These are phyloP conservation scores for Medicago lupulina DNA, from an alignment of 306 rosid genomes.

Conservation along the genomic window DNA sequence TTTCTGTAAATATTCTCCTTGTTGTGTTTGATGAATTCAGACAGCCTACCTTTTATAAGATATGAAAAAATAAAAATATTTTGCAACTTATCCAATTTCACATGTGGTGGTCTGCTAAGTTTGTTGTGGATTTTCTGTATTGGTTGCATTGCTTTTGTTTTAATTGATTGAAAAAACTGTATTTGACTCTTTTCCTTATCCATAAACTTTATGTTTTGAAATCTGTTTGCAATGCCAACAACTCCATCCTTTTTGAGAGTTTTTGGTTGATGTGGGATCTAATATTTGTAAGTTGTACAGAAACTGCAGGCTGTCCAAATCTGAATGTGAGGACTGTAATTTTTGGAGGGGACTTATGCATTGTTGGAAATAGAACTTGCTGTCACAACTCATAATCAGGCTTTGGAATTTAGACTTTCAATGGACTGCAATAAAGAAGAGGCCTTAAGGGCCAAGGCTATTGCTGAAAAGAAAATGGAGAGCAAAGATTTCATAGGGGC, in stretches of 20 bases:
- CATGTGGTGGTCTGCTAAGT: slow-evolving; percentile 6
- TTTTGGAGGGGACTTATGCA: slow-evolving; percentile 23
- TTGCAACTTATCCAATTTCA: not conserved
- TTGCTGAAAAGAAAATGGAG: slow-evolving; percentile 85
- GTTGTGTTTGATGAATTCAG: not conserved
- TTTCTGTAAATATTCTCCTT: not conserved
- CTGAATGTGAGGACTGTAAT: slow-evolving; percentile 32
- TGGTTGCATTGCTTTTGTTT: slow-evolving; percentile 26
- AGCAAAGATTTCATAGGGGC: slow-evolving; percentile 82
- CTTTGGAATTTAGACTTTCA: slow-evolving; percentile 42
- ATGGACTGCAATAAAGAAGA: slow-evolving; percentile 97
- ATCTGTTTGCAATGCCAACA: slow-evolving; percentile 23
- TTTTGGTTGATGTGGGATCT: slow-evolving; percentile 35
- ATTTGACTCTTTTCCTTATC: not conserved
- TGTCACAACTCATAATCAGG: slow-evolving; percentile 26
- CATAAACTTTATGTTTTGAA: slow-evolving; percentile 28
- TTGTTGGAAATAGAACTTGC: slow-evolving; percentile 42
- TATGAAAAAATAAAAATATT: not conserved
- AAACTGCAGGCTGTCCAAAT: slow-evolving; percentile 46
- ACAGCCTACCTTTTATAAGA: not conserved
- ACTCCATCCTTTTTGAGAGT: slow-evolving; percentile 1
- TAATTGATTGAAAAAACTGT: slow-evolving; percentile 19
- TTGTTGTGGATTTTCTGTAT: not conserved
- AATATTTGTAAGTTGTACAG: slow-evolving; percentile 32
- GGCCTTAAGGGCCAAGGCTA: slow-evolving; percentile 86